These are phyloP conservation scores for Xylaria sp. DNA, from an alignment of 2,329 filamentous ascomycete genomes.

Conservation along the genomic window DNA sequence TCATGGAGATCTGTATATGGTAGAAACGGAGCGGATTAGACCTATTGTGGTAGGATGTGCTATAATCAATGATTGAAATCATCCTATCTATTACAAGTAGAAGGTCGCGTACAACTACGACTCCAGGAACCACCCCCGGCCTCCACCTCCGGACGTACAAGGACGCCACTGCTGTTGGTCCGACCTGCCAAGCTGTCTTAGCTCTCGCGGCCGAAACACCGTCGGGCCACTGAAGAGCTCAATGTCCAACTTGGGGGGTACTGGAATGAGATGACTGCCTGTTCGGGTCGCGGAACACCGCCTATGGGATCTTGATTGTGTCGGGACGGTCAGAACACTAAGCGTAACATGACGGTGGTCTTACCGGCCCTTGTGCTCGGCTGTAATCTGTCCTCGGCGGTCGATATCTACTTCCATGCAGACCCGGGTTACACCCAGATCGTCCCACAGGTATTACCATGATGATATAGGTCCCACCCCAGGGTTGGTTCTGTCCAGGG, in stretches of 20 bases:
- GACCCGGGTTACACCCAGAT: neutral
- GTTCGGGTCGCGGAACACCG: constrained; percentile 4
- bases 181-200: constrained; percentile 21
- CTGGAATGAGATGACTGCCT: constrained; percentile 12
- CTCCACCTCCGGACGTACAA: neutral
- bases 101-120: neutral
- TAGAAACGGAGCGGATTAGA: neutral
- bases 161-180: neutral
- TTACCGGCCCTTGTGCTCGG: neutral
- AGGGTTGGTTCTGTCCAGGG: neutral
- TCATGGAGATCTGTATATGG: constrained; percentile 15
- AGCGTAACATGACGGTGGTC: neutral
- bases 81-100: neutral
- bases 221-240: neutral
- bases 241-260: neutral
- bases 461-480: neutral
- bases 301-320: constrained; percentile 17
- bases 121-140: neutral
- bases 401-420: neutral
- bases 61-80: neutral
- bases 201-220: constrained; percentile 17
- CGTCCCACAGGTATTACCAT: neutral
- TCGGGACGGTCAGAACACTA: neutral
- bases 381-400: neutral
- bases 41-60: neutral